Conservation (phyloP, 495 filamentous ascomycete species). For the Lepidopterella palustris region DNA sequence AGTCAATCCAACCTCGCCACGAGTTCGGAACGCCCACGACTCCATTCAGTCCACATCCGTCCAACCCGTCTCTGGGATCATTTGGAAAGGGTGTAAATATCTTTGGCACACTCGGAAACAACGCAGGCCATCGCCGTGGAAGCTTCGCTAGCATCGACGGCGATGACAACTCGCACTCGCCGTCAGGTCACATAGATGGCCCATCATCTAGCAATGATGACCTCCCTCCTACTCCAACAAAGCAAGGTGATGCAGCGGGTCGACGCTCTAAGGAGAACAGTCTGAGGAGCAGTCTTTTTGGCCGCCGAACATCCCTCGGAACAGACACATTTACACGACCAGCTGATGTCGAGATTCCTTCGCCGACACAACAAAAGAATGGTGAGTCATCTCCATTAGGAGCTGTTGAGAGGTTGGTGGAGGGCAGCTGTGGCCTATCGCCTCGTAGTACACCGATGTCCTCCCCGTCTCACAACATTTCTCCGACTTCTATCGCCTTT, state of each 20-base stretch:
- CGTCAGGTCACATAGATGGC: slow-evolving; percentile 51
- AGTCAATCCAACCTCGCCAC: slow-evolving; percentile 49
- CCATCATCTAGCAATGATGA: slow-evolving; percentile 62
- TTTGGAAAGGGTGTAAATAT: slow-evolving; percentile 64
- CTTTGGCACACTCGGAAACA: slow-evolving; percentile 54
- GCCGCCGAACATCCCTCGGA: slow-evolving; percentile 39
- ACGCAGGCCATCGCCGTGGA: slow-evolving; percentile 52
- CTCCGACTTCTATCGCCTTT: slow-evolving; percentile 12
- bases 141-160: slow-evolving; percentile 75
- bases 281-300: slow-evolving; percentile 39
- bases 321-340: slow-evolving; percentile 37
- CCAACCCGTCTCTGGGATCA: slow-evolving; percentile 45
- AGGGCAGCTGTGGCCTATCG: not conserved
- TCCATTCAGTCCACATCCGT: slow-evolving; percentile 51
- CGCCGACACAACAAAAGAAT: not conserved
- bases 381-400: slow-evolving; percentile 6
- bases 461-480: not conserved
- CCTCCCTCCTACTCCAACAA: slow-evolving; percentile 88
- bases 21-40: slow-evolving; percentile 60
- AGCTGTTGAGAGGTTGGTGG: not conserved
- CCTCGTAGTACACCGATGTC: slow-evolving; percentile 1
- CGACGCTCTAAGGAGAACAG: slow-evolving; percentile 41
- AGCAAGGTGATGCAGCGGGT: slow-evolving; percentile 49
- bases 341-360: slow-evolving; percentile 11
- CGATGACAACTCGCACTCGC: slow-evolving; percentile 58